A percentile compares a stretch with the other conserved stretches of the same genome.
Evolutionary conservation across 2,329 filamentous ascomycete species (phyloP).

Genomic region (Neopestalotiopsis sp.): DNA sequence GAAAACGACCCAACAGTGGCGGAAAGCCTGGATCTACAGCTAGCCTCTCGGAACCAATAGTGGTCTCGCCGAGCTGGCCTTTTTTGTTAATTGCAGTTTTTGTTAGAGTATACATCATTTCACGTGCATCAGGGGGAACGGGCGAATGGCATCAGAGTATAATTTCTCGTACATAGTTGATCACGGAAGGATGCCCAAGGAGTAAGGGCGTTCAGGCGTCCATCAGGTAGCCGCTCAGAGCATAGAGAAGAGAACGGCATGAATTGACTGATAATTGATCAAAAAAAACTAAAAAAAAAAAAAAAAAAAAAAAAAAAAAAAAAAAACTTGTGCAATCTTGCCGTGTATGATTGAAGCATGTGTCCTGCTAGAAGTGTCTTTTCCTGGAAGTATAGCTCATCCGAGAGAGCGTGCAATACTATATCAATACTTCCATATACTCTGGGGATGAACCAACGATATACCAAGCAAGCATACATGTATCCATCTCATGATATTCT

Average conservation of each 20-base stretch:
- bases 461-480: too few species aligned
- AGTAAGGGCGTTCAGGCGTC: constrained; percentile 5
- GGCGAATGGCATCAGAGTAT: constrained; percentile 11
- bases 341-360: neutral
- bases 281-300: too few species aligned
- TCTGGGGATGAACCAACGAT: too few species aligned
- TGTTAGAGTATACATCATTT: constrained; percentile 18
- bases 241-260: neutral
- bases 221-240: neutral
- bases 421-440: too few species aligned
- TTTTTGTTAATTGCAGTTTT: constrained; percentile 13
- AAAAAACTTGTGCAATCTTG: neutral
- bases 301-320: neutral
- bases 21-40: constrained; percentile 2
- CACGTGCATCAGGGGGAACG: constrained; percentile 5
- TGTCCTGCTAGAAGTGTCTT: neutral
- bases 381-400: neutral
- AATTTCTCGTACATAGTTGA: constrained; percentile 13
- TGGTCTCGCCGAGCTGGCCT: neutral
- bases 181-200: constrained; percentile 6
- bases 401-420: too few species aligned
- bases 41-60: neutral
- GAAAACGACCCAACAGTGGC: neutral
- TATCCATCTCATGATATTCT: too few species aligned
- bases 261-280: neutral